phyloP scores from a whole-genome alignment of 2,329 filamentous ascomycete species.

The Elsinoe necatrix region DNA sequence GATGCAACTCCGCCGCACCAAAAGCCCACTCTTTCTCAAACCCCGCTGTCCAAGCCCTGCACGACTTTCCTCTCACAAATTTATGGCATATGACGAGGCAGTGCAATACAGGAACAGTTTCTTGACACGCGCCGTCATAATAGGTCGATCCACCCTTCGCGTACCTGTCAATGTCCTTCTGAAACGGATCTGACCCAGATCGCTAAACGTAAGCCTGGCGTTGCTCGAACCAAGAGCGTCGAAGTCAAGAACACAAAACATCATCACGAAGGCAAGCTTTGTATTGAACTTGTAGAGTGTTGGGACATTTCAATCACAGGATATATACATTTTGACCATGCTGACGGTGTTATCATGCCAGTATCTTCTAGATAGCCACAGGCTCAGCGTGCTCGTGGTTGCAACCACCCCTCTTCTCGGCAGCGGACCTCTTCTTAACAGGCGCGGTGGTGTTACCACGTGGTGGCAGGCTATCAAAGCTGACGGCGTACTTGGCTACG shows the following conservation, averaged over 20 bases:
- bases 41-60: background rate
- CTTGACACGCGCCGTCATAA: background rate
- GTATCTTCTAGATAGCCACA: background rate
- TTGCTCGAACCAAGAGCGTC: too few species aligned
- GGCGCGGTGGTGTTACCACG: background rate
- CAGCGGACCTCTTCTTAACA: constrained; percentile 1
- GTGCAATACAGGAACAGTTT: background rate
- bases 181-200: background rate
- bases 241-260: too few species aligned
- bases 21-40: background rate
- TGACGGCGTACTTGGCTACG: constrained; percentile 34
- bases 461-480: constrained; percentile 22
- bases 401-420: constrained; percentile 6
- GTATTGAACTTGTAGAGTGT: background rate
- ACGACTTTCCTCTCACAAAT: background rate
- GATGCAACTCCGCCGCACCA: background rate
- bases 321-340: background rate
- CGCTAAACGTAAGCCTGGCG: background rate
- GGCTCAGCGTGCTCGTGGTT: constrained; percentile 11
- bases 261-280: too few species aligned
- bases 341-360: background rate
- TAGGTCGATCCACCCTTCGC: background rate
- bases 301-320: background rate
- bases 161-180: constrained; percentile 6
- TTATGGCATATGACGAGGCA: background rate